Evolutionary conservation across 2,329 filamentous ascomycete genomes (phyloP).

Genomic region (Xylogone sp.): DNA sequence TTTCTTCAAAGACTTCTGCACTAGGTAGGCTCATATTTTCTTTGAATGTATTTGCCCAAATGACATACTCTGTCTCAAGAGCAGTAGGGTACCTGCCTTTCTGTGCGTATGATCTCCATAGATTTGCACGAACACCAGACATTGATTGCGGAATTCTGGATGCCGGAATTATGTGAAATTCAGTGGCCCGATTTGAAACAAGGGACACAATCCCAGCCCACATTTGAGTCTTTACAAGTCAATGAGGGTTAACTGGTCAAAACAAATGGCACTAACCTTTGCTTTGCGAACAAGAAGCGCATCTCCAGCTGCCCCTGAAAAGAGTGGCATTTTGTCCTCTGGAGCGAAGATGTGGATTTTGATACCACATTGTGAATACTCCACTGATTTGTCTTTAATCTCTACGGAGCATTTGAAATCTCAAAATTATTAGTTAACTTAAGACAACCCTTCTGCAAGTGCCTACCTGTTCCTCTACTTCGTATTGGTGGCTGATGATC

Average conservation of each 20-base stretch:
- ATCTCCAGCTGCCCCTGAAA: slow-evolving; percentile 47
- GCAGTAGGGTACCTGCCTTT: slow-evolving; percentile 9
- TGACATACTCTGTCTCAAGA: slow-evolving; percentile 37
- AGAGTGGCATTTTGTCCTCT: slow-evolving; percentile 43
- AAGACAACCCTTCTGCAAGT: neutral
- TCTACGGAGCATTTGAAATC: slow-evolving; percentile 59
- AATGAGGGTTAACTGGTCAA: slow-evolving; percentile 22
- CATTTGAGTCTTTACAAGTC: slow-evolving; percentile 37
- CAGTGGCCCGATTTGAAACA: slow-evolving; percentile 37
- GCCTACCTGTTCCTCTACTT: slow-evolving; percentile 49
- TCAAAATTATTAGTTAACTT: slow-evolving; percentile 23
- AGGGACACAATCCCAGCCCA: slow-evolving; percentile 35
- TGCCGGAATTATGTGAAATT: slow-evolving; percentile 41
- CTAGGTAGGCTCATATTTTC: slow-evolving; percentile 41
- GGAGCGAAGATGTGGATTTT: slow-evolving; percentile 58
- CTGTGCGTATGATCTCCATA: slow-evolving; percentile 15
- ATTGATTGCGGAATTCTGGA: slow-evolving; percentile 31
- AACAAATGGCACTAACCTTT: slow-evolving; percentile 40
- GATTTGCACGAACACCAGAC: neutral
- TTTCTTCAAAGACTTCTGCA: slow-evolving; percentile 37
- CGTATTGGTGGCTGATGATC: slow-evolving; percentile 53
- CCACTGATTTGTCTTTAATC: slow-evolving; percentile 54
- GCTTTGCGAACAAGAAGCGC: slow-evolving; percentile 59
- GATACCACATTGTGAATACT: slow-evolving; percentile 34
- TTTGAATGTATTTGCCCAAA: slow-evolving; percentile 41